Evolutionary conservation across 176 grass and related monocot species (phyloP).

Genomic region (Urochloa ruziziensis): DNA sequence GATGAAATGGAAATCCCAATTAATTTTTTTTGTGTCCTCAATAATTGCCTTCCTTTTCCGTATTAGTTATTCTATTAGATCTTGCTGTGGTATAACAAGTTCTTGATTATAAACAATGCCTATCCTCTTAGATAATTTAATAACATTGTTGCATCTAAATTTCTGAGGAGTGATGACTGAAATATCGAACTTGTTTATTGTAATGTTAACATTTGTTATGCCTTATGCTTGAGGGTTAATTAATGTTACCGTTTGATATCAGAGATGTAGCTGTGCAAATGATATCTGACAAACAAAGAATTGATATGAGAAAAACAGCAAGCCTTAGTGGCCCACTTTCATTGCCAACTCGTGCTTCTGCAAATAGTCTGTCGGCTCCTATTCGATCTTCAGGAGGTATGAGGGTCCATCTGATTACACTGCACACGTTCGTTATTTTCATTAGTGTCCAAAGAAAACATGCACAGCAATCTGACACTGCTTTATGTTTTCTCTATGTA

Average conservation of each 20-base stretch:
- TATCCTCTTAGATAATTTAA: neutral
- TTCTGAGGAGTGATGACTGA: neutral
- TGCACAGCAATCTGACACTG: neutral
- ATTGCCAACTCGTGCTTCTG: constrained; percentile 96
- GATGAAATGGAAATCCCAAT: neutral
- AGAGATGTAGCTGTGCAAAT: constrained; percentile 61
- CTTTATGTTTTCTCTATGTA: neutral
- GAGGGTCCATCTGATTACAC: neutral
- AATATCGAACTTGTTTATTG: neutral
- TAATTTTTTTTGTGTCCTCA: neutral
- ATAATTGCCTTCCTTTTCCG: neutral
- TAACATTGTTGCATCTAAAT: neutral
- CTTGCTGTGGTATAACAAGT: neutral
- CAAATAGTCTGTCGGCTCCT: constrained; percentile 97
- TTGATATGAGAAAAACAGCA: constrained; percentile 57
- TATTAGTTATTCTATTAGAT: neutral
- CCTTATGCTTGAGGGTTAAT: neutral
- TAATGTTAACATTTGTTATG: neutral
- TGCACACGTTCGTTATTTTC: neutral
- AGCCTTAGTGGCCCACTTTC: constrained; percentile 95
- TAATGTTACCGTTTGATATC: constrained; percentile 21
- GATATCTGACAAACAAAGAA: constrained; percentile 65
- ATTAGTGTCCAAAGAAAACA: neutral
- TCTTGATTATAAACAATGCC: neutral
- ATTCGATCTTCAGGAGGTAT: constrained; percentile 92